phyloP scores from a whole-genome alignment of 768 basidiomycete genomes.

The Clitopilus passeckerianus region DNA sequence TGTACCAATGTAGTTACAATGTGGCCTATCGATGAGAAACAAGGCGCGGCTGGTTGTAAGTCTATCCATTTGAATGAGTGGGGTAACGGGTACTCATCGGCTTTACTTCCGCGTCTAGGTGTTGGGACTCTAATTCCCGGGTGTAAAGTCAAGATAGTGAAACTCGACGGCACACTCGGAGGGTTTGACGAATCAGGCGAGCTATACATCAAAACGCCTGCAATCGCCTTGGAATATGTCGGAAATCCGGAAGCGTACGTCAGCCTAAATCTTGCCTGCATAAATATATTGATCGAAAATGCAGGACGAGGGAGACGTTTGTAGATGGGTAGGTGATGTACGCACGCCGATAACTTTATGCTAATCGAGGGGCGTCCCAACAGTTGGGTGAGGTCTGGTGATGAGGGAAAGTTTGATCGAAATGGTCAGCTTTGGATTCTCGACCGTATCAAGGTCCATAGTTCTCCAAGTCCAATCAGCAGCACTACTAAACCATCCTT shows the following conservation, averaged over 20 bases:
- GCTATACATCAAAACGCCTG: constrained; percentile 48
- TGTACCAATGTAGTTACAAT: constrained; percentile 47
- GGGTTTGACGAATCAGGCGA: constrained; percentile 57
- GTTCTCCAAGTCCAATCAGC: neutral
- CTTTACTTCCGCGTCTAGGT: constrained; percentile 19
- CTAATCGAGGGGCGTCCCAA: neutral
- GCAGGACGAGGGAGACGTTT: constrained; percentile 68
- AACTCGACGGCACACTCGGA: constrained; percentile 50
- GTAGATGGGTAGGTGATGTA: constrained; percentile 46
- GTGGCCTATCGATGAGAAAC: constrained; percentile 39
- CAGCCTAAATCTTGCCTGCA: neutral
- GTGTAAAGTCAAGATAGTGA: constrained; percentile 47
- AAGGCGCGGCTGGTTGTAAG: constrained; percentile 49
- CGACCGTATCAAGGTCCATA: constrained; percentile 57
- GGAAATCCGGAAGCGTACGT: constrained; percentile 62
- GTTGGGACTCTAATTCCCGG: constrained; percentile 57
- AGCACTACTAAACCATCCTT: neutral
- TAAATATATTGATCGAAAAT: neutral
- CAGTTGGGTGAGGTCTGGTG: constrained; percentile 69
- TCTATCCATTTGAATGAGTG: neutral
- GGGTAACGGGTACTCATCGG: neutral
- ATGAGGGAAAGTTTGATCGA: constrained; percentile 50
- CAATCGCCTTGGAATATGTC: constrained; percentile 50
- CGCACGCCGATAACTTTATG: neutral
- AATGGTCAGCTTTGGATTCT: constrained; percentile 56